phyloP scores from a whole-genome alignment of 148 eudicot genomes.

The Euryodendron excelsum region DNA sequence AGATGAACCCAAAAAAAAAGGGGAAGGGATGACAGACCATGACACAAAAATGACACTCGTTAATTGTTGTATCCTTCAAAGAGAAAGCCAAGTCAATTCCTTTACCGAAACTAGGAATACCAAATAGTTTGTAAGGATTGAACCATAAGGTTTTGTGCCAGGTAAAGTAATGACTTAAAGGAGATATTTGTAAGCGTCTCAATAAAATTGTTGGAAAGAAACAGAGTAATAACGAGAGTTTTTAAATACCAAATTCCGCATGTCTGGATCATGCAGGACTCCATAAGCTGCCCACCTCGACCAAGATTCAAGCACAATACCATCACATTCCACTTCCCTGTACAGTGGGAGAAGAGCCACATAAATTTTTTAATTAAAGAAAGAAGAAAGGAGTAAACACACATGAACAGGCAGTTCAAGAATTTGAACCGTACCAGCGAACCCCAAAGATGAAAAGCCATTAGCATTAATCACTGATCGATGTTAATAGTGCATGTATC shows the following conservation, averaged over 20 bases:
- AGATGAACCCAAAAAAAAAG: not conserved
- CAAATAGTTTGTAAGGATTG: not conserved
- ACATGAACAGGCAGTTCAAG: not conserved
- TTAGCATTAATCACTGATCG: not conserved
- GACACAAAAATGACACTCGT: not conserved
- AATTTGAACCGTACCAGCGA: not conserved
- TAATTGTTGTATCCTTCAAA: not conserved
- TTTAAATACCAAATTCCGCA: slow-evolving; percentile 63
- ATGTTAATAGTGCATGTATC: not conserved
- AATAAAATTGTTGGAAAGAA: not conserved
- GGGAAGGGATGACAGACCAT: not conserved
- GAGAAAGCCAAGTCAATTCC: not conserved
- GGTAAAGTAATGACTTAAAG: not conserved
- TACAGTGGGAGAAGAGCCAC: slow-evolving; percentile 2
- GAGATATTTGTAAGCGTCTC: not conserved
- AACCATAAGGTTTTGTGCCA: not conserved
- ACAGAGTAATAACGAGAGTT: not conserved
- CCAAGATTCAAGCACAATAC: slow-evolving; percentile 96
- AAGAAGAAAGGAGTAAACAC: not conserved
- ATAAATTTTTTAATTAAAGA: too few species aligned
- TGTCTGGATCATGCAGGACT: slow-evolving; percentile 62
- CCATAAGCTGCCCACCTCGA: slow-evolving; percentile 95
- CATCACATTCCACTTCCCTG: slow-evolving; percentile 95
- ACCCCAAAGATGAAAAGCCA: not conserved
- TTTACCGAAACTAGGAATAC: not conserved